phyloP scores from a whole-genome alignment of 495 filamentous ascomycete species.

The Hypoxylon rickii region DNA sequence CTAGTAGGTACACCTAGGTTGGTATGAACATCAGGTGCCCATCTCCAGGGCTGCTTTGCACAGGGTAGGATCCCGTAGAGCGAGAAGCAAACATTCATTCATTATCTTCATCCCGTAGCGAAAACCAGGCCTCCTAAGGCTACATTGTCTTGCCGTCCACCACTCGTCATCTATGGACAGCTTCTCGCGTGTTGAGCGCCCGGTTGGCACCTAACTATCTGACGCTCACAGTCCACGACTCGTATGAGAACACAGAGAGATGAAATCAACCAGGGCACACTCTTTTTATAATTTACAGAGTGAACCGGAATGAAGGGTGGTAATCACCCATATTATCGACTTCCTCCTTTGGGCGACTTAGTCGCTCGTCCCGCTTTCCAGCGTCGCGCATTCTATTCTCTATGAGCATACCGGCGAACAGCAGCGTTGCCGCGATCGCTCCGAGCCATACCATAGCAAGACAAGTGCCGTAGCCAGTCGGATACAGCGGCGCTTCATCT shows the following conservation, averaged over 20 bases:
- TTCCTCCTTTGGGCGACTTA: constrained; percentile 49
- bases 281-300: constrained; percentile 18
- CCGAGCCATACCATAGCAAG: constrained; percentile 57
- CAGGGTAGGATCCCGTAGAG: too few relatives aligned
- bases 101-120: too few relatives aligned
- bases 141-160: too few relatives aligned
- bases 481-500: constrained; percentile 54
- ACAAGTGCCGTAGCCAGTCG: constrained; percentile 53
- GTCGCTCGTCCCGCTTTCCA: constrained; percentile 57
- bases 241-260: neutral
- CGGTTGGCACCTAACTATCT: neutral
- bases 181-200: too few relatives aligned
- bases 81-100: too few relatives aligned
- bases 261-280: too few relatives aligned
- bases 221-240: neutral
- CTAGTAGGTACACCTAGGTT: too few relatives aligned
- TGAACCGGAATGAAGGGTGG: constrained; percentile 62
- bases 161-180: too few relatives aligned
- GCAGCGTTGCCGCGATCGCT: constrained; percentile 43
- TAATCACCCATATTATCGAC: constrained; percentile 63
- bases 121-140: too few relatives aligned
- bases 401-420: constrained; percentile 50
- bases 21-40: too few relatives aligned
- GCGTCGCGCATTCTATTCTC: constrained; percentile 61
- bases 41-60: too few relatives aligned